A percentile compares a stretch with the other conserved stretches of the same genome.
Conservation (phyloP, 2,329 filamentous ascomycete genomes). For the Teratosphaeria destructans region DNA sequence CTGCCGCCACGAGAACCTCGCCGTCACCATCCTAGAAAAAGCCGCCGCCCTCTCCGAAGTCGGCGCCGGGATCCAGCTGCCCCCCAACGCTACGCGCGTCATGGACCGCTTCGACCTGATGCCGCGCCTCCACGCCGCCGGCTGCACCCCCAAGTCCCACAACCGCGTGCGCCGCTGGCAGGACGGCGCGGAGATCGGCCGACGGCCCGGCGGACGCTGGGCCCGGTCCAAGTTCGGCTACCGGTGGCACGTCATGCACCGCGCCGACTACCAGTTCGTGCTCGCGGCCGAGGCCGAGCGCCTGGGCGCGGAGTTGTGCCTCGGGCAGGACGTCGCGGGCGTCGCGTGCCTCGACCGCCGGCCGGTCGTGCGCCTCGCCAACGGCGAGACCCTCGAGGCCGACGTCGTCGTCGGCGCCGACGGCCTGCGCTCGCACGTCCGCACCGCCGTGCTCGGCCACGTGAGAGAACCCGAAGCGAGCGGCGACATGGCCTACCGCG, state of each 20-base stretch:
- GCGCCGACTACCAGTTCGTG: not conserved
- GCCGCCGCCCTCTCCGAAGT: not conserved
- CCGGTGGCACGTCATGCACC: not conserved
- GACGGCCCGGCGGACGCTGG: not conserved
- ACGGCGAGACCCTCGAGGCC: not conserved
- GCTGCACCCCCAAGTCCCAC: not conserved
- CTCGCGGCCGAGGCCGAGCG: not conserved
- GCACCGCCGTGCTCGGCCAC: not conserved
- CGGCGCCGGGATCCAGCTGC: slow-evolving; percentile 1
- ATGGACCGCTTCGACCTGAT: slow-evolving; percentile 1
- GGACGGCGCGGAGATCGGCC: not conserved
- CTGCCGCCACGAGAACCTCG: not conserved
- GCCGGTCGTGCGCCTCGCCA: not conserved
- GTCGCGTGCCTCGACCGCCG: not conserved
- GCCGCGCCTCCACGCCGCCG: not conserved
- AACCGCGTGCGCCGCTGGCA: not conserved
- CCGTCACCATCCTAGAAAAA: not conserved
- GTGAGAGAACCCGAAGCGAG: not conserved
- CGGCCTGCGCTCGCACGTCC: not conserved
- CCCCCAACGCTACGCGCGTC: not conserved
- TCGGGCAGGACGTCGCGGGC: not conserved
- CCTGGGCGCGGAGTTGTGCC: not conserved
- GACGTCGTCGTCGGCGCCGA: not conserved
- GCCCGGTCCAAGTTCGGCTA: not conserved
- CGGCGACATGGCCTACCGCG: not conserved